phyloP scores from a whole-genome alignment of 2,329 filamentous ascomycete genomes.

The Zalaria obscura region DNA sequence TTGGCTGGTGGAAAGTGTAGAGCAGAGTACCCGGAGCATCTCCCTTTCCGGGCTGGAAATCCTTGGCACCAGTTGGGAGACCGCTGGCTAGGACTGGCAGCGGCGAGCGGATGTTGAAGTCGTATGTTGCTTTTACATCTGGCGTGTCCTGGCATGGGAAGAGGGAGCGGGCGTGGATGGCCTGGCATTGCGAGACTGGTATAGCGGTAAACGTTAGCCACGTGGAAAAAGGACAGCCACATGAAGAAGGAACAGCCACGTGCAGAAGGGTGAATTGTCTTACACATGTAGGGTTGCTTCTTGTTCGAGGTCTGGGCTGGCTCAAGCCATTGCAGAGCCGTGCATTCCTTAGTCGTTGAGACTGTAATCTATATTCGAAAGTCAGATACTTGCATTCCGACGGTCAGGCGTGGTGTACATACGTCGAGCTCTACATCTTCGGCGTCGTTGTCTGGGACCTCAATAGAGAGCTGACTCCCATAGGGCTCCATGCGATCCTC shows the following conservation, averaged over 20 bases:
- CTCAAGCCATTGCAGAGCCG: conserved; percentile 88
- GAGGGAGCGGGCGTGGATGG: conserved; percentile 83
- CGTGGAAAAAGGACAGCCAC: background rate
- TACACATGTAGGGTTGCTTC: conserved; percentile 86
- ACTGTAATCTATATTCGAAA: conserved; percentile 45
- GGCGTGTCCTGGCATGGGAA: conserved; percentile 97
- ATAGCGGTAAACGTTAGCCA: conserved; percentile 1
- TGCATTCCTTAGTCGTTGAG: conserved; percentile 75
- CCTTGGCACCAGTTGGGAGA: conserved; percentile 42
- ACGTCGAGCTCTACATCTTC: conserved; percentile 32
- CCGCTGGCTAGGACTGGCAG: conserved; percentile 89
- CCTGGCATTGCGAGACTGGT: conserved; percentile 79
- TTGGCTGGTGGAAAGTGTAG: conserved; percentile 78
- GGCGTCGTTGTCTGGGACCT: conserved; percentile 29
- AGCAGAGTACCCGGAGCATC: conserved; percentile 42
- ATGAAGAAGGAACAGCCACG: background rate
- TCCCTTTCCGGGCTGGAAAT: conserved; percentile 36
- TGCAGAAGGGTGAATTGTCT: conserved; percentile 6
- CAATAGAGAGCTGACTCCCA: conserved; percentile 54
- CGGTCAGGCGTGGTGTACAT: conserved; percentile 5
- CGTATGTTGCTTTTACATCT: conserved; percentile 90
- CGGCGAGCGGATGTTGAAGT: conserved; percentile 74
- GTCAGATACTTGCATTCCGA: too few relatives aligned
- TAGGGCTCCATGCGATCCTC: conserved; percentile 59
- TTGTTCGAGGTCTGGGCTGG: conserved; percentile 90